These are phyloP conservation scores for Diplogelasinospora grovesii DNA, from an alignment of 495 filamentous ascomycete genomes.

Conservation along the genomic window DNA sequence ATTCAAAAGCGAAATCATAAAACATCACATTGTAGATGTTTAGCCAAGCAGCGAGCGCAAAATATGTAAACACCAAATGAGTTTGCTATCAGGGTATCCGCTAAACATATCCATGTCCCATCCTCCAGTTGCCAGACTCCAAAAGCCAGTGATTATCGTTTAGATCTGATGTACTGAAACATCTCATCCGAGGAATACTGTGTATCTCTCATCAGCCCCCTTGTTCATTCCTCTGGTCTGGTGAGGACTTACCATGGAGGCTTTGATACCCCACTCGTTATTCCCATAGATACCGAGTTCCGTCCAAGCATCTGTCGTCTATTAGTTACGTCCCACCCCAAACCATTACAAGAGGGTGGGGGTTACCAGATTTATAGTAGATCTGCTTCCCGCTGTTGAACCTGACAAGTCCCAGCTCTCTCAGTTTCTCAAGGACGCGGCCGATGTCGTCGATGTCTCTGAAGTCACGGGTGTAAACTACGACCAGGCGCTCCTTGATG, in stretches of 20 bases:
- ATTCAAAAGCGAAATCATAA: too few relatives aligned
- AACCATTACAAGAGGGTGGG: too few relatives aligned
- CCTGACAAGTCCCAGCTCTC: slow-evolving; percentile 52
- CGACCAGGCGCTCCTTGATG: slow-evolving; percentile 53
- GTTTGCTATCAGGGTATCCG: too few relatives aligned
- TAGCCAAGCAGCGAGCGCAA: too few relatives aligned
- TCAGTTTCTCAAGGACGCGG: slow-evolving; percentile 55
- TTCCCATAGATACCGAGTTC: slow-evolving; percentile 56
- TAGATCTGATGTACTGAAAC: slow-evolving; percentile 23
- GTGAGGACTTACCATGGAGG: slow-evolving; percentile 37
- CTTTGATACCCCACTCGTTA: slow-evolving; percentile 63
- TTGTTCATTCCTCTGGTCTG: slow-evolving; percentile 1
- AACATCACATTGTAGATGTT: too few relatives aligned
- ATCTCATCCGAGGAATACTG: slow-evolving; percentile 40
- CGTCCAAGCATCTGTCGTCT: slow-evolving; percentile 60
- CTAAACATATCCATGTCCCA: too few relatives aligned
- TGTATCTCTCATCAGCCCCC: too few relatives aligned
- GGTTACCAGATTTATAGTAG: slow-evolving; percentile 68
- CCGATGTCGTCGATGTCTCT: slow-evolving; percentile 59
- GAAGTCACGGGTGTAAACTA: slow-evolving; percentile 72
- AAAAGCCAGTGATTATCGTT: too few relatives aligned
- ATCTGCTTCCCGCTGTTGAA: slow-evolving; percentile 43
- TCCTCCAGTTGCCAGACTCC: too few relatives aligned
- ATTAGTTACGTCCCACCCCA: too few relatives aligned
- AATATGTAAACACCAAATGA: too few relatives aligned